Base-by-base conservation (phyloP, 2,329 filamentous ascomycete species). In the Calonectria henricotiae region DNA sequence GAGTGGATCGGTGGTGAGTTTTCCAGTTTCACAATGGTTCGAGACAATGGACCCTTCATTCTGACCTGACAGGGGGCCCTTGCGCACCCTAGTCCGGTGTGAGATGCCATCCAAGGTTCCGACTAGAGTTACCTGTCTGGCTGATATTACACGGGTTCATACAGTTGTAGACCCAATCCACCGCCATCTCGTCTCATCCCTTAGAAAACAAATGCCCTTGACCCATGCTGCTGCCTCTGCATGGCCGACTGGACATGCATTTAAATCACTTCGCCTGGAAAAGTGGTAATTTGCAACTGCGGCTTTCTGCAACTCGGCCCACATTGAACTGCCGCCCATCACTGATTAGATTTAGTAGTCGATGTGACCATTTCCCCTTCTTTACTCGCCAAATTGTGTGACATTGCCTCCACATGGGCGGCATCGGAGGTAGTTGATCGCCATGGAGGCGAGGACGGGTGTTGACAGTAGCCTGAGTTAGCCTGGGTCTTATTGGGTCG, bases 41-140 rank as follows among this genome's bases (percentile, higher is more conserved):
- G 51, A 58, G 51, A 58, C 32, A 58, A 58, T 39, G 51, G 32
- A 39, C 51, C 51, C 51, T 58, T 58, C 51, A 58, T 58, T 58
- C 51, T 25, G 32, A 39, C 37, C 51, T 27, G 51, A 58, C 51
- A 58, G 35, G 51, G 51, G 51, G 32, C 51, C 51, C 51, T 27
- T 58, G 51, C 51, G n/a, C 51, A n/a, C 32, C 6, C 32, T 23
- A 25, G 25, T 20, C 12, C n/a, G 5, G n/a, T 41, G 17, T 25
- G 30, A n/a, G 51, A 20, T 37, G 15, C 51, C 12, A 25, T 12
- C n/a, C n/a, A 39, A 37, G 20, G 51, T 58, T 58, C 20, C 51
- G 32, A 6, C 51, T 39, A 58, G 51, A 58, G 51, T 58, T 25
- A 39, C 20, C 20, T 58, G 51, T 32, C 35, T 39, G 51, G 51